phyloP scores from a whole-genome alignment of 2,329 filamentous ascomycete genomes.

The Lecanicillium sp. region DNA sequence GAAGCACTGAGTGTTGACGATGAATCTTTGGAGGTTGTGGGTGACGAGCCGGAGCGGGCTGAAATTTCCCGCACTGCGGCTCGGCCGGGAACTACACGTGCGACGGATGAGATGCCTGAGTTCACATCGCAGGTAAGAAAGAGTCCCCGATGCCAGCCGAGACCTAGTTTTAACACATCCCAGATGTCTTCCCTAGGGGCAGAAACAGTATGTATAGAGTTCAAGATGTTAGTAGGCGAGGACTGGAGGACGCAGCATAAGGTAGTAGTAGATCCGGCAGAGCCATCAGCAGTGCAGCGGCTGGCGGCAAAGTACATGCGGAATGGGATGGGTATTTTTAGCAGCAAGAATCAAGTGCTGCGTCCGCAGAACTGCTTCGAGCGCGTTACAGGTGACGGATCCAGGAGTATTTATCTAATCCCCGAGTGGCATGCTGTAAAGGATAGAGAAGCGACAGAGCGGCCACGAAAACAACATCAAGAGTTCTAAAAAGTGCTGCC shows the following conservation, averaged over 20 bases:
- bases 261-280: conserved; percentile 1
- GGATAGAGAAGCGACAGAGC: conserved; percentile 2
- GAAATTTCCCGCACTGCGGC: not conserved
- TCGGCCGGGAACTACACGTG: not conserved
- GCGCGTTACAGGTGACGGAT: conserved; percentile 1
- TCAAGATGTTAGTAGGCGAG: conserved; percentile 1
- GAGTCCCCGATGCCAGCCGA: not conserved
- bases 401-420: conserved; percentile 3
- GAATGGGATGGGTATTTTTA: conserved; percentile 2
- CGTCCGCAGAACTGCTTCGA: conserved; percentile 2
- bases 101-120: not conserved
- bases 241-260: conserved; percentile 1
- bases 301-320: conserved; percentile 1
- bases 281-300: conserved; percentile 2
- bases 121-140: not conserved
- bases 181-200: not conserved
- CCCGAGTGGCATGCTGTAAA: not conserved
- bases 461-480: conserved; percentile 1
- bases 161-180: not conserved
- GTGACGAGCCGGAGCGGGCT: not conserved
- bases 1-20: not conserved
- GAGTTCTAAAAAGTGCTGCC: not conserved
- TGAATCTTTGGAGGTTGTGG: not conserved
- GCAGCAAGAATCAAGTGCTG: conserved; percentile 3
- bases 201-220: conserved; percentile 1